phyloP scores from a whole-genome alignment of 176 grass and related monocot genomes.

The Oryza meridionalis region DNA sequence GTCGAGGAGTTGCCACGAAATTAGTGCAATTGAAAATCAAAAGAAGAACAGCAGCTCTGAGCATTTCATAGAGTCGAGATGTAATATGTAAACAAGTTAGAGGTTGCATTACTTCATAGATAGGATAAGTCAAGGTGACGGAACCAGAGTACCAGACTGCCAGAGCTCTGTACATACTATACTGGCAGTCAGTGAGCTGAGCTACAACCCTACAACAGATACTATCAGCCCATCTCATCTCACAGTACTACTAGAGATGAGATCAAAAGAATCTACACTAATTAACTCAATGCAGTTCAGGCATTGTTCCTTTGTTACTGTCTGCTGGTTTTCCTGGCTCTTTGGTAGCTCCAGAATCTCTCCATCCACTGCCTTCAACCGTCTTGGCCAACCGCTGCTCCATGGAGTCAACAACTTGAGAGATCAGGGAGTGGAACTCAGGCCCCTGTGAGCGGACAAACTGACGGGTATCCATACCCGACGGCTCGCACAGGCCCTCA shows the following conservation, averaged over 20 bases:
- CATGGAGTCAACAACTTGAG: not conserved
- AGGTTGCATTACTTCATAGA: not conserved
- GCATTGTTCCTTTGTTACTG: too few species aligned
- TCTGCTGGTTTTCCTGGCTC: not conserved
- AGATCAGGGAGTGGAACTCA: not conserved
- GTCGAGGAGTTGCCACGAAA: not conserved
- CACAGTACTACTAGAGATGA: not conserved
- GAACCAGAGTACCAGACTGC: not conserved
- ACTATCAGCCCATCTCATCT: not conserved
- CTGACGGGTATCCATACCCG: not conserved
- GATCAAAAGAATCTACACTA: not conserved
- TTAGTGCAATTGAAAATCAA: not conserved
- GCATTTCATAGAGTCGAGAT: not conserved
- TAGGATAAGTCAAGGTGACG: not conserved
- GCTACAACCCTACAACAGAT: not conserved
- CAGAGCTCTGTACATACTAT: not conserved
- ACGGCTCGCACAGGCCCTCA: not conserved
- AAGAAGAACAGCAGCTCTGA: not conserved
- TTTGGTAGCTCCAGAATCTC: not conserved
- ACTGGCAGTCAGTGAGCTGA: not conserved
- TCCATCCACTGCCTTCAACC: not conserved
- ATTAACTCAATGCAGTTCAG: not conserved
- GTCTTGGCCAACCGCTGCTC: not conserved
- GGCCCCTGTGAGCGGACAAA: conserved; percentile 3
- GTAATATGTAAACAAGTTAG: not conserved